These are phyloP conservation scores for Boletus semigastroideus DNA, from an alignment of 1,284 basidiomycete species.

Conservation along the genomic window DNA sequence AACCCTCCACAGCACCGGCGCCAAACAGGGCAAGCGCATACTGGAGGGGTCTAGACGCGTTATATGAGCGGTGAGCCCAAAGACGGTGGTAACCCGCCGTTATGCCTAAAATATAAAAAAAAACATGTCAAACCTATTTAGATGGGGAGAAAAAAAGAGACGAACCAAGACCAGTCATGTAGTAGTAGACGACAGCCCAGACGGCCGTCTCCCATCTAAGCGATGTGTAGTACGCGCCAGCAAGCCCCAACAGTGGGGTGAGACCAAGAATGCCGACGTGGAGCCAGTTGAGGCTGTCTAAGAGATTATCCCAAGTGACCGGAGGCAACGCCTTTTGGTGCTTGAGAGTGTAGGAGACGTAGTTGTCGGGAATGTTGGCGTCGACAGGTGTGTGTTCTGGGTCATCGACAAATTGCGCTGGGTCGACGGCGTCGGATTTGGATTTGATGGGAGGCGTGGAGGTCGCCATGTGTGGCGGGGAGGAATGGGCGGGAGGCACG, in stretches of 20 bases:
- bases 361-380: constrained; percentile 83
- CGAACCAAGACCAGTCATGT: constrained; percentile 77
- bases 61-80: constrained; percentile 92
- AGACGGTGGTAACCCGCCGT: constrained; percentile 88
- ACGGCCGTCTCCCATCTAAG: constrained; percentile 68
- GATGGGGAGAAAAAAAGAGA: constrained; percentile 11
- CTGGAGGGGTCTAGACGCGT: constrained; percentile 79
- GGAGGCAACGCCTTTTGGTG: constrained; percentile 77
- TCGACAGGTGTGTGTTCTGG: constrained; percentile 52
- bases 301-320: constrained; percentile 66
- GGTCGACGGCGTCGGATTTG: constrained; percentile 8
- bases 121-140: not conserved
- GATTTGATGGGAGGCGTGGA: constrained; percentile 29
- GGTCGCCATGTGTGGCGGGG: constrained; percentile 26
- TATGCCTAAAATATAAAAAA: constrained; percentile 45
- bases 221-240: constrained; percentile 61
- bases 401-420: constrained; percentile 27
- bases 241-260: constrained; percentile 70
- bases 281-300: constrained; percentile 75
- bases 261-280: constrained; percentile 63
- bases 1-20: constrained; percentile 86
- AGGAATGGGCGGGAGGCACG: constrained; percentile 21
- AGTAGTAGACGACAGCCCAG: constrained; percentile 81
- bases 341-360: constrained; percentile 82
- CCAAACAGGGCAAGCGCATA: constrained; percentile 78